Base-by-base conservation (phyloP, 2,329 filamentous ascomycete species). In the Verticillium isaacii region DNA sequence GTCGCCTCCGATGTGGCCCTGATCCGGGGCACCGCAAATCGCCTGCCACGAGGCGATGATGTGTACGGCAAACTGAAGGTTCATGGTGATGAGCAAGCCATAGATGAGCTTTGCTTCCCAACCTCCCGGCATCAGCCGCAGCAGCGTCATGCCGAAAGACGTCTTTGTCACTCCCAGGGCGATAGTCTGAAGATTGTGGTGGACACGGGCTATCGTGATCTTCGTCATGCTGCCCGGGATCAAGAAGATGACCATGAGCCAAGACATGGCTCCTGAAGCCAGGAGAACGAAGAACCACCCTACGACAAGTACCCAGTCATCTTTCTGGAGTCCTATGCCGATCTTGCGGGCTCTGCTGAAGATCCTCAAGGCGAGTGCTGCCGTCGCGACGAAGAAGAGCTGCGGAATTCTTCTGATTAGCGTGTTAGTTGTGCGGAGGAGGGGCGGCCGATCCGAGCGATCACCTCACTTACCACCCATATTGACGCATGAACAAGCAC, bases 101-200 rank as follows among this genome's bases (percentile, higher is more conserved):
- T 72, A 74, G 41, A 74, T 57, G 34, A 70, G 63, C 41, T 66
- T 69, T 3, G 36, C 29, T 15, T 59, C 45, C 56, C n/a, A 69
- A 61, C 65, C 69, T 67, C 32, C 71, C 67, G 37, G 62, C 65
- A 23, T 69, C 68, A 76, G 66, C 6, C 73, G 68, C 32, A 76
- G 69, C 45, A 77, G 68, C 6, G 73, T 76, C 23, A 76, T 63
- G 11, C 69, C 74, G 60, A 77, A 76, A 1, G 74, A 75, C 1
- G 74, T 76, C 66, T 78, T 78, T 66, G 73, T 74, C 64, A 68
- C 69, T 1, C 69, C 67, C 14, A 74, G 71, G 1, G 70, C 70
- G 19, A 62, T 17, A 72, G 62, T 57, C 74, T 68, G 15, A 70
- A 72, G 59, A 71, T 67, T 59, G 69, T 70, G 34, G 64, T 67